These are phyloP conservation scores for Fusarium sulawesiense DNA, from an alignment of 2,329 filamentous ascomycete genomes.

Conservation along the genomic window DNA sequence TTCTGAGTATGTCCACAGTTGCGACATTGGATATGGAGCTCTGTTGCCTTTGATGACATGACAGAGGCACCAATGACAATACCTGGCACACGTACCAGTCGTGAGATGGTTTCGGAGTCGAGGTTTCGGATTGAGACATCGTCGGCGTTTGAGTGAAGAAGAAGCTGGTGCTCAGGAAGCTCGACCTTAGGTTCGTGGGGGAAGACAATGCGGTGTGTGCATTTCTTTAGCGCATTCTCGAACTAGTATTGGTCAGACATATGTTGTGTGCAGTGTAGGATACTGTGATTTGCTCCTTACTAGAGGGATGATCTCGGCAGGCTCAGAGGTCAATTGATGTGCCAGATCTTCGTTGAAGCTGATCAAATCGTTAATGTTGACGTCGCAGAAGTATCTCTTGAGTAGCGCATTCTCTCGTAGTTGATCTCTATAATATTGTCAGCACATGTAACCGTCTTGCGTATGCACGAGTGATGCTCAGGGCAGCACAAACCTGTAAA, in stretches of 20 bases:
- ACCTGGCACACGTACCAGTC: constrained; percentile 94
- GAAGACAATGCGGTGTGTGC: constrained; percentile 93
- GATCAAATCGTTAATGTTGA: constrained; percentile 95
- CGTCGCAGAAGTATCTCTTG: constrained; percentile 94
- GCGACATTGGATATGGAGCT: constrained; percentile 86
- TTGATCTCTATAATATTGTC: constrained; percentile 76
- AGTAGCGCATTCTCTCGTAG: constrained; percentile 93
- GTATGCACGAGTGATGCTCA: no score
- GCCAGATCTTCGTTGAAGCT: constrained; percentile 96
- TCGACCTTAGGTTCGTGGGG: constrained; percentile 74
- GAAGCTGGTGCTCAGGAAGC: constrained; percentile 91
- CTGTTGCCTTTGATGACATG: constrained; percentile 93
- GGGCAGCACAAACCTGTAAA: constrained; percentile 78
- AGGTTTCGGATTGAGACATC: constrained; percentile 94
- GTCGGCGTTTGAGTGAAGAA: constrained; percentile 91
- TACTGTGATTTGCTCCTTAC: constrained; percentile 60
- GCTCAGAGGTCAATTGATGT: constrained; percentile 88
- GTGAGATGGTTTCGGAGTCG: constrained; percentile 90
- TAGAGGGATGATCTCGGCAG: constrained; percentile 90
- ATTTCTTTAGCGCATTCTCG: constrained; percentile 87
- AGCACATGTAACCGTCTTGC: constrained; percentile 2
- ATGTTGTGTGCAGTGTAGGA: neutral
- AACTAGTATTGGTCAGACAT: constrained; percentile 68
- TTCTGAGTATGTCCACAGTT: constrained; percentile 80
- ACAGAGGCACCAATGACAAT: constrained; percentile 98